Evolutionary conservation across 306 rosid species (phyloP), one percentile per base, ranked within the genome.

Genomic region (Ceratonia siliqua): DNA sequence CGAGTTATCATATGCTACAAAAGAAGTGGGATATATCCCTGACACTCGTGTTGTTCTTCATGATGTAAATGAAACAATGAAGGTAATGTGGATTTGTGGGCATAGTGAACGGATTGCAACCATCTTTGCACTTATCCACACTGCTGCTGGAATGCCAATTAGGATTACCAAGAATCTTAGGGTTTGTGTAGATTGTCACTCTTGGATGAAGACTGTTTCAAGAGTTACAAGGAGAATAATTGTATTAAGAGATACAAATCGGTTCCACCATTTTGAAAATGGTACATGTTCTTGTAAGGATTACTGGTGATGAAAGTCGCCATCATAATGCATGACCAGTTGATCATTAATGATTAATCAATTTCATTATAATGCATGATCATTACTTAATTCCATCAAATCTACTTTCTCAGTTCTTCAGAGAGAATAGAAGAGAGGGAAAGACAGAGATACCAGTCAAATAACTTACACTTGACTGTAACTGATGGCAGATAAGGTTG

Each of bases 231-330:
- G 57, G 48, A 85, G 95, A 74, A 42, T 52, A 43, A 64, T 87
- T 70, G 81, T 87, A 49, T 72, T 87, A 68, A 82, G 92, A 73
- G 92, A 89, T 78, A 83, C 86, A 54, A 83, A 83, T 30, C 79
- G 89, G 38, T 87, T 87, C 83, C 90, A 89, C 62, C 90, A 89
- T 86, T 84, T 89, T 67, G 70, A 45, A 54, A 80, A 72, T 25
- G 92, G 92, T 15, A 35, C 49, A 21, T 89, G 95, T 74, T 85
- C 86, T 59, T 89, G 94, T 55, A 87, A 87, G 73, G 87, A 89
- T 64, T 79, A 79, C 59, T 89, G 94, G 91, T 89, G 82, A 84
- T 50, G 35, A 45, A 56, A 4, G 8, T 25, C 28, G 0, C 36
- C 69, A 43, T 24, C 41, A 25, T 58, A 28, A 65, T 45, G 32